Percentiles rank a stretch among this genome's conserved stretches.
phyloP scores from a whole-genome alignment of 1,139 yeast species.

The Arxiozyma slooffiae region DNA sequence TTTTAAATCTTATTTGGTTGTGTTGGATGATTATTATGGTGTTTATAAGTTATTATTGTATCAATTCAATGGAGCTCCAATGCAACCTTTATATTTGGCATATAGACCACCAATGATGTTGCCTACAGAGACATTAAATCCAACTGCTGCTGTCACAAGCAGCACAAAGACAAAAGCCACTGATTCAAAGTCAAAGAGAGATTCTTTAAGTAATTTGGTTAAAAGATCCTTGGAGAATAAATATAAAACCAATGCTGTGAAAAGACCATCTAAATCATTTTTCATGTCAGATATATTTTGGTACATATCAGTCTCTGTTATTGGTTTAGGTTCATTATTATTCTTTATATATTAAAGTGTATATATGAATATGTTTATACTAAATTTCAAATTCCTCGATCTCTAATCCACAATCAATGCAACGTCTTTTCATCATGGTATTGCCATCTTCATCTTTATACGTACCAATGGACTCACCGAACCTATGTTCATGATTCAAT shows the following conservation, averaged over 20 bases:
- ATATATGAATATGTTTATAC: neutral
- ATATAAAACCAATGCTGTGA: constrained; percentile 60
- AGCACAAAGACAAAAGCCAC: constrained; percentile 29
- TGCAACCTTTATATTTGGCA: constrained; percentile 85
- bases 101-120: constrained; percentile 93
- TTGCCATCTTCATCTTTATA: constrained; percentile 37
- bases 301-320: constrained; percentile 23
- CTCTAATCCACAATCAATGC: constrained; percentile 77
- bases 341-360: constrained; percentile 14
- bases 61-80: constrained; percentile 70
- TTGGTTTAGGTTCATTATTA: constrained; percentile 25
- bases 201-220: constrained; percentile 39
- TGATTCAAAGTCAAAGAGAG: constrained; percentile 16
- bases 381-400: constrained; percentile 3
- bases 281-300: constrained; percentile 16
- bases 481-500: constrained; percentile 61
- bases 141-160: constrained; percentile 46
- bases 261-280: constrained; percentile 9
- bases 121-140: constrained; percentile 85
- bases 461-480: constrained; percentile 50
- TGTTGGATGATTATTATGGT: constrained; percentile 73
- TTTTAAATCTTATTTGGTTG: constrained; percentile 49
- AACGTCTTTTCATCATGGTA: constrained; percentile 47
- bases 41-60: constrained; percentile 63
- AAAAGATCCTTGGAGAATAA: constrained; percentile 72